Evolutionary conservation across 202 grass and related monocot species (phyloP), one percentile per base, ranked within the genome.

Genomic region (Hordeum pubiflorum): DNA sequence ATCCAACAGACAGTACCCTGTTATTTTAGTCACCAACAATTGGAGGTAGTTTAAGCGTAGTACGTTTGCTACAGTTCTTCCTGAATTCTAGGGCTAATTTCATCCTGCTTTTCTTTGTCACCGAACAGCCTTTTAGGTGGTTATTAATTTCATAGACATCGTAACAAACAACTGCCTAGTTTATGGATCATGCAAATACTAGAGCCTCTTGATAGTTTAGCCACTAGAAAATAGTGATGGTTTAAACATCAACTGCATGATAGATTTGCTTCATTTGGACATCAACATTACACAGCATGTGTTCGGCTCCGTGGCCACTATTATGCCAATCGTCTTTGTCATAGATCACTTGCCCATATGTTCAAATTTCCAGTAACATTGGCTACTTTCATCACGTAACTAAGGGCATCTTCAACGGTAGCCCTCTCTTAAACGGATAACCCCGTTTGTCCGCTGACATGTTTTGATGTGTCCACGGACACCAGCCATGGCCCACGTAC

Each of bases 11-110:
- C 20, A 14, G 59, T 73, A 17, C 52, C 59, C 14, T 68, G 21
- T 60, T 86, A 89, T 62, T 86, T 89, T 74, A 82, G 67, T 13
- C 32, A 40, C 31, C 34, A 86, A 52, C 46, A 89, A 82, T 60
- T 86, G 79, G 29, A 26, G 74, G 74, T 86, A 58, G 87, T 86
- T 89, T 74, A 79, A 86, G 76, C 79, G 74, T 82, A 79, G 31
- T 32, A 26, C 22, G 23, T 61, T 85, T 54, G 39, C 74, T 79
- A 69, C 83, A 72, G 60, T 79, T 41, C 38, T 22, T 77, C 81
- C 72, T 46, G 48, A 82, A 74, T 74, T 78, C 37, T 13, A 86
- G 75, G 87, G 87, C 83, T 79, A 68, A 79, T 68, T 62, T 61
- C 67, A 74, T 74, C 74, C 67, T 36, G 74, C 66, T 74, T 79